phyloP scores from a whole-genome alignment of 495 filamentous ascomycete genomes.

The Penicillium parvum region DNA sequence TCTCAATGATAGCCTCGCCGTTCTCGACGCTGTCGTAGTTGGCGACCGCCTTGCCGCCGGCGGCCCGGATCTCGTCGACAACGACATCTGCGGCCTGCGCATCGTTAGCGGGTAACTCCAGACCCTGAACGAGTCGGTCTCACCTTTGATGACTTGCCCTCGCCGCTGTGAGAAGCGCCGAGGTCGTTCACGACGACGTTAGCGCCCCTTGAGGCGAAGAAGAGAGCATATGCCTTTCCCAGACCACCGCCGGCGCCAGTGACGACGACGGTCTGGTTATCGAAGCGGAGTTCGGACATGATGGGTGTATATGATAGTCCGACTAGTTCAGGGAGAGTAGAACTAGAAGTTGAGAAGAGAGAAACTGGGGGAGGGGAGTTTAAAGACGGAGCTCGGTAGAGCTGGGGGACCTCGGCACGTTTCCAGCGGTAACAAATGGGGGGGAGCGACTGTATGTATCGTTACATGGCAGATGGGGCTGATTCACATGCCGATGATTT shows the following conservation, averaged over 20 bases:
- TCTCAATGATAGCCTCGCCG: conserved; percentile 93
- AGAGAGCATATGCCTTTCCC: conserved; percentile 86
- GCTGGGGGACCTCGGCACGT: conserved; percentile 44
- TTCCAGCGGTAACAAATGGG: conserved; percentile 20
- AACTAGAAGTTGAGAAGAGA: conserved; percentile 19
- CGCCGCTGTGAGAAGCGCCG: conserved; percentile 89
- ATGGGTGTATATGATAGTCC: conserved; percentile 24
- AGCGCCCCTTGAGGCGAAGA: conserved; percentile 88
- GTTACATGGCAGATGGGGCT: conserved; percentile 26
- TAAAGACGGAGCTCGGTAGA: conserved; percentile 39
- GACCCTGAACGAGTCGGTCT: not conserved
- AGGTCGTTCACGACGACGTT: conserved; percentile 98
- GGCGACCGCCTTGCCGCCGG: conserved; percentile 93
- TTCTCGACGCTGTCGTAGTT: conserved; percentile 98
- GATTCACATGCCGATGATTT: conserved; percentile 40
- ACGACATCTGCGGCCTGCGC: conserved; percentile 87
- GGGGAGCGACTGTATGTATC: no score
- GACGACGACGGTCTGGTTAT: conserved; percentile 94
- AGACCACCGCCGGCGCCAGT: conserved; percentile 95
- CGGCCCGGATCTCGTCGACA: conserved; percentile 87
- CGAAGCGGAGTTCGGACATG: conserved; percentile 84
- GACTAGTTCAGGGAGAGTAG: conserved; percentile 13
- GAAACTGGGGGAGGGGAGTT: conserved; percentile 27
- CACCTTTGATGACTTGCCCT: conserved; percentile 85
- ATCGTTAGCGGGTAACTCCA: conserved; percentile 16